phyloP scores from a whole-genome alignment of 1,284 basidiomycete species.

The Stygiomarasmius scandens region DNA sequence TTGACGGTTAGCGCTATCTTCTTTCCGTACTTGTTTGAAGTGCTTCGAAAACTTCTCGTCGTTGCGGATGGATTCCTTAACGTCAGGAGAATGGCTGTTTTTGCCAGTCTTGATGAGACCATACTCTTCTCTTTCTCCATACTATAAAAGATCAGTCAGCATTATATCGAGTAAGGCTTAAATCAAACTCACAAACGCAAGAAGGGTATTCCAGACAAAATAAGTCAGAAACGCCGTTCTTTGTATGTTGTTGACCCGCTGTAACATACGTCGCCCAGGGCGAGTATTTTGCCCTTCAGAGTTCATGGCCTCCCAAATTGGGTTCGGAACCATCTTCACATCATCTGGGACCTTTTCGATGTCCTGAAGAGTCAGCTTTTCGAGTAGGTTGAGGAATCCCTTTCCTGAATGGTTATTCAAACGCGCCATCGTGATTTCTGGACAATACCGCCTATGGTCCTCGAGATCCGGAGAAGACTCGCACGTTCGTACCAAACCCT shows the following conservation, averaged over 20 bases:
- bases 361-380: not conserved
- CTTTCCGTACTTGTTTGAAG: not conserved
- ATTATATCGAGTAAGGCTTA: too few relatives aligned
- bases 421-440: not conserved
- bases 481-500: slow-evolving; percentile 1
- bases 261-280: not conserved
- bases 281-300: not conserved
- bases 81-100: not conserved
- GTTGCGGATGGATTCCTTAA: not conserved
- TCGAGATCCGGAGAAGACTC: not conserved
- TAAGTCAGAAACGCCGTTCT: not conserved
- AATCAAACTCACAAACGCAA: slow-evolving; percentile 1
- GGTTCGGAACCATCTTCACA: not conserved
- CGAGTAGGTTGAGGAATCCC: too few relatives aligned
- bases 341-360: slow-evolving; percentile 4
- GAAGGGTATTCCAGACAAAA: slow-evolving; percentile 7
- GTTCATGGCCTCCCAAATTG: slow-evolving; percentile 1
- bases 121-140: slow-evolving; percentile 4
- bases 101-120: slow-evolving; percentile 3
- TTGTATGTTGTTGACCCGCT: not conserved
- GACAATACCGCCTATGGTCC: not conserved
- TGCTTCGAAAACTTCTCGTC: not conserved
- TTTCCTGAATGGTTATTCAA: not conserved
- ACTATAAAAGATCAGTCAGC: too few relatives aligned
- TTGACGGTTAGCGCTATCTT: not conserved